Conservation (phyloP, 2,329 filamentous ascomycete species). For the Colletotrichum sp. region DNA sequence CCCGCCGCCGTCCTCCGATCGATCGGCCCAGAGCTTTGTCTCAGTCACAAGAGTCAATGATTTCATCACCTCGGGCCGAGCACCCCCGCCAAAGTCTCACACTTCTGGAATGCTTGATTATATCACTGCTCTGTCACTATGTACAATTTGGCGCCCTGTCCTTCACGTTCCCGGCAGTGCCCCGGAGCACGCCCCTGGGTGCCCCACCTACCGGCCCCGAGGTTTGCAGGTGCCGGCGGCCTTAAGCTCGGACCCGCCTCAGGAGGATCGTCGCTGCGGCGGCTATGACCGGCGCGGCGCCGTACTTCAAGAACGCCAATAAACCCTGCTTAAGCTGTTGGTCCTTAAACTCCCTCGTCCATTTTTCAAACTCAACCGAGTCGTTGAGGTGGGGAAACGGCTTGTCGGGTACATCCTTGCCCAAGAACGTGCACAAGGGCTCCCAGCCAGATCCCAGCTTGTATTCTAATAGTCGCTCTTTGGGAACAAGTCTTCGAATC, state of each 20-base stretch:
- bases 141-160: not conserved
- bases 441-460: slow-evolving; percentile 41
- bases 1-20: not conserved
- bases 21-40: not conserved
- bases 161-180: not conserved
- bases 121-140: not conserved
- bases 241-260: not conserved
- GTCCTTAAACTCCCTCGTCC: not conserved
- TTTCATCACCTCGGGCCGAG: not conserved
- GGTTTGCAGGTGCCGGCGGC: not conserved
- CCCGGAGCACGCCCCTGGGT: not conserved
- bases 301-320: not conserved
- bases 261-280: not conserved
- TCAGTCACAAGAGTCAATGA: not conserved
- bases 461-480: slow-evolving; percentile 36
- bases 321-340: not conserved
- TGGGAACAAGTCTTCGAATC: not conserved
- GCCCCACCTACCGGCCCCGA: not conserved
- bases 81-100: not conserved
- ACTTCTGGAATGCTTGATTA: not conserved
- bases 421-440: slow-evolving; percentile 39
- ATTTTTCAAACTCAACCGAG: not conserved
- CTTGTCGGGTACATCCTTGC: slow-evolving; percentile 33
- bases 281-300: not conserved
- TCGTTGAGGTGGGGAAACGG: slow-evolving; percentile 38